phyloP scores from a whole-genome alignment of 2,329 filamentous ascomycete species.

The Phaeosphaeriaceae sp. region DNA sequence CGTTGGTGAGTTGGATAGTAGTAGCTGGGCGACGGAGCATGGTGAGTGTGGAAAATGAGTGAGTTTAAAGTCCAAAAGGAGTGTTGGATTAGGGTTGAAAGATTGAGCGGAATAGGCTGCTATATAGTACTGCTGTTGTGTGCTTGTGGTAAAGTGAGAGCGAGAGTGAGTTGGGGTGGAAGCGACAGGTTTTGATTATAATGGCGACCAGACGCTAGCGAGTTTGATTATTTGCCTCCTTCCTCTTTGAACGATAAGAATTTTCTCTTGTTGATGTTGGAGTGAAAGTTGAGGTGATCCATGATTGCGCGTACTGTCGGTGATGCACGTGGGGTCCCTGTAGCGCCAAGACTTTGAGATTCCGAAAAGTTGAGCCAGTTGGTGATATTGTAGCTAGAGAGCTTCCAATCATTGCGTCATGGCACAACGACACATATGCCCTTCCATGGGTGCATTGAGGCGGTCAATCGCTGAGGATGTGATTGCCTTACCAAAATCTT shows the following conservation, averaged over 20 bases:
- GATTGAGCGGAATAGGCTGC: constrained; percentile 6
- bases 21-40: constrained; percentile 75
- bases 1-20: constrained; percentile 69
- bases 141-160: background rate
- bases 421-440: constrained; percentile 44
- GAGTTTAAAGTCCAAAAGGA: background rate
- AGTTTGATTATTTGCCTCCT: background rate
- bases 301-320: background rate
- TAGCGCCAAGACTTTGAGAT: constrained; percentile 34
- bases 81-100: constrained; percentile 1
- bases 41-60: constrained; percentile 11
- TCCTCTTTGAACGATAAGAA: constrained; percentile 4
- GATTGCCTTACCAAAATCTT: constrained; percentile 20
- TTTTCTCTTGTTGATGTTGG: background rate
- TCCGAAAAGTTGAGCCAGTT: constrained; percentile 35
- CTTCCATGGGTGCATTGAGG: constrained; percentile 40
- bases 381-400: constrained; percentile 11
- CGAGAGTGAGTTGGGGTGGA: background rate
- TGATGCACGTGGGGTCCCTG: constrained; percentile 18
- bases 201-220: background rate
- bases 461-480: constrained; percentile 30
- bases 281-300: background rate
- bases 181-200: constrained; percentile 4
- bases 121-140: background rate
- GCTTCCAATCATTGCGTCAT: constrained; percentile 33